Evolutionary conservation across 257 asterid species (phyloP).

Genomic region (Henckelia pumila): DNA sequence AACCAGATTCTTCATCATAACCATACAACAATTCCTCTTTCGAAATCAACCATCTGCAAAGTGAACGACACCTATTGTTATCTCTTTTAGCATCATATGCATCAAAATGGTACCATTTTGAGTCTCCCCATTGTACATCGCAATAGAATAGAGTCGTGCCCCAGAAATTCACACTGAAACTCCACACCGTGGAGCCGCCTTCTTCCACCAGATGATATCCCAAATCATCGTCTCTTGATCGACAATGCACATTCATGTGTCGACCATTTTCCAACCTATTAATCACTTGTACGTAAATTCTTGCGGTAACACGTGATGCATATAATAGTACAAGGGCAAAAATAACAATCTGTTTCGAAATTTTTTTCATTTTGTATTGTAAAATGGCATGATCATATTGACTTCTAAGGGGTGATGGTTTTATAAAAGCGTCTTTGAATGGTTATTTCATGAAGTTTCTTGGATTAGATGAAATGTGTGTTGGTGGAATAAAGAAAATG

Average conservation of each 20-base stretch:
- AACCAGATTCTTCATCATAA: constrained; percentile 24
- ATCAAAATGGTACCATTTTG: constrained; percentile 35
- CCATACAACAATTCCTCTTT: constrained; percentile 30
- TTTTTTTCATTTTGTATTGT: constrained; percentile 9
- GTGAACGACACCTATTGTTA: constrained; percentile 24
- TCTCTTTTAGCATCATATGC: constrained; percentile 37
- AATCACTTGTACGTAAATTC: constrained; percentile 30
- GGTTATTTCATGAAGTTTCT: constrained; percentile 4
- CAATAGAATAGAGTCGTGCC: constrained; percentile 44
- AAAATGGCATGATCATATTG: neutral
- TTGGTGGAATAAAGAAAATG: constrained; percentile 21
- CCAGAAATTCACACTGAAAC: constrained; percentile 30
- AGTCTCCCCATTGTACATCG: constrained; percentile 30
- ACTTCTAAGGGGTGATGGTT: neutral
- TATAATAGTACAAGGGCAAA: neutral
- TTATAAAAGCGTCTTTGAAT: neutral
- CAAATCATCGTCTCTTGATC: constrained; percentile 42
- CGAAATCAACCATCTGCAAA: constrained; percentile 45
- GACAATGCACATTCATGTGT: constrained; percentile 38
- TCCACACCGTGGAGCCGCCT: constrained; percentile 29
- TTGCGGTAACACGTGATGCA: constrained; percentile 10
- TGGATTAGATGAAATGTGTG: constrained; percentile 15
- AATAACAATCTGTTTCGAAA: neutral
- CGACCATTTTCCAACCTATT: constrained; percentile 27
- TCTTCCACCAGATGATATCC: constrained; percentile 30